Conservation (phyloP, 2,329 filamentous ascomycete species). For the Arthroderma uncinatum region DNA sequence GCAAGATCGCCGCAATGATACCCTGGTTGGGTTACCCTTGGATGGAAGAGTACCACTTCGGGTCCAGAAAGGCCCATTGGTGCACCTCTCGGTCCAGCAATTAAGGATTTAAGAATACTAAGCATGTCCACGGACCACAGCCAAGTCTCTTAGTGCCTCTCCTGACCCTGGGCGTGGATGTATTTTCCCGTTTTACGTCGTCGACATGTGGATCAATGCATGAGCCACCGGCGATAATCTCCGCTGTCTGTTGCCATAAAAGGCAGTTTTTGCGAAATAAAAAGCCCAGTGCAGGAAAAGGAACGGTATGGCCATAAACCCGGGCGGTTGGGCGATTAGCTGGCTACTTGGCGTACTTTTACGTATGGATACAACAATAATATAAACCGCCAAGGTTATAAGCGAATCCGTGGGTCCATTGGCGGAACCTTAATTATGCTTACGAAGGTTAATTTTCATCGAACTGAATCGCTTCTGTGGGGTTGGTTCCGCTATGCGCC, state of each 20-base stretch:
- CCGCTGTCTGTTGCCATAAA: background rate
- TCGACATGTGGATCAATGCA: conserved; percentile 1
- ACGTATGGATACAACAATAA: background rate
- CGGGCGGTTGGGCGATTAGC: background rate
- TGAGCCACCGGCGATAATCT: background rate
- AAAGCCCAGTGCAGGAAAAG: background rate
- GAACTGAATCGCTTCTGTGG: background rate
- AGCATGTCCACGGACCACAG: conserved; percentile 8
- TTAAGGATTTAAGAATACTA: conserved; percentile 2
- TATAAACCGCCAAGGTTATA: conserved; percentile 4
- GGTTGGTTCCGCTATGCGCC: background rate
- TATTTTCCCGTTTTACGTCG: background rate
- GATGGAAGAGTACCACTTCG: background rate
- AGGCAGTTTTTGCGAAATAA: background rate
- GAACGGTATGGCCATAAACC: background rate
- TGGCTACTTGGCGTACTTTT: background rate
- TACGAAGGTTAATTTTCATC: conserved; percentile 3
- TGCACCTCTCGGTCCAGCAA: background rate
- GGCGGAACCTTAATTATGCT: conserved; percentile 7
- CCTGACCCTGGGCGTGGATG: background rate
- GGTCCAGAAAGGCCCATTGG: conserved; percentile 3
- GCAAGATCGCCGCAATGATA: background rate
- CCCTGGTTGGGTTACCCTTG: background rate
- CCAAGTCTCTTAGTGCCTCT: conserved; percentile 5
- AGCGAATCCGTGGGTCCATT: conserved; percentile 2